A percentile compares a stretch with the other conserved stretches of the same genome.
These are phyloP conservation scores for carrot (Daucus carota) DNA, from an alignment of 129 eudicot genomes.

Conservation along the genomic window DH1_v3.0 NC_030387.2:1610001-1610500, in stretches of 20 bases:
- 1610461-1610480: neutral
- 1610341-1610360: constrained; percentile 84
- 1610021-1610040: constrained; percentile 39
- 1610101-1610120: neutral
- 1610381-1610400: neutral
- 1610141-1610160: constrained; percentile 12
- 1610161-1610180: constrained; percentile 27
- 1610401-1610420: neutral
- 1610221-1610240: constrained; percentile 58
- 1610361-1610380: neutral
- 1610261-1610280: constrained; percentile 65
- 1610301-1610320: constrained; percentile 59
- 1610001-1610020: neutral
- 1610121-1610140: constrained; percentile 9
- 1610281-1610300: constrained; percentile 54
- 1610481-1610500: neutral
- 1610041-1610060: constrained; percentile 1
- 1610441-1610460: neutral
- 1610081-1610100: neutral
- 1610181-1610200: constrained; percentile 29
- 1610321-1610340: constrained; percentile 64
- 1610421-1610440: neutral
- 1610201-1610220: constrained; percentile 43
- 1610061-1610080: neutral
- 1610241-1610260: constrained; percentile 81